A percentile compares a stretch with the other conserved stretches of the same genome.
These are phyloP conservation scores for Suillus variegatus DNA, from an alignment of 768 basidiomycete genomes.

Conservation along the genomic window DNA sequence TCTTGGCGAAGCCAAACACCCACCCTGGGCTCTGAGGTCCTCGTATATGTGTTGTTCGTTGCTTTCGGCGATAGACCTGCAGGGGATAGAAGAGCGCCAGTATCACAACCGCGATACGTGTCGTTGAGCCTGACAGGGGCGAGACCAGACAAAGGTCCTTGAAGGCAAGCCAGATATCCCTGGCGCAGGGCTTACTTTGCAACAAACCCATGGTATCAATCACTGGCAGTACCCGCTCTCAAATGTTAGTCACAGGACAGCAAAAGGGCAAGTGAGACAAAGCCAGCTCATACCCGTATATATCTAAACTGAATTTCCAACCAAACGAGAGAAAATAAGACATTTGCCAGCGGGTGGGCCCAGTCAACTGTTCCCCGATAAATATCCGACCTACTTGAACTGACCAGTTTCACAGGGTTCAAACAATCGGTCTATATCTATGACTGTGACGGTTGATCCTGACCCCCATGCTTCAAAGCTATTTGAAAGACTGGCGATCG, in stretches of 20 bases:
- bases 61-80: not conserved
- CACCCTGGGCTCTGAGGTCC: conserved; percentile 43
- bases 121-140: not conserved
- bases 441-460: too few species aligned
- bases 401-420: too few species aligned
- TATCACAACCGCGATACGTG: not conserved
- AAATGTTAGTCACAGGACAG: not conserved
- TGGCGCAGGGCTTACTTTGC: not conserved
- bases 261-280: not conserved
- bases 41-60: conserved; percentile 31
- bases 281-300: too few species aligned
- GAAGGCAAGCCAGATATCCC: not conserved
- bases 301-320: not conserved
- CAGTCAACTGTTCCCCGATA: too few species aligned
- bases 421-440: too few species aligned
- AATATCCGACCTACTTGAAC: too few species aligned
- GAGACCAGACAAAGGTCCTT: not conserved
- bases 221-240: not conserved
- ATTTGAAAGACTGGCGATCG: not conserved
- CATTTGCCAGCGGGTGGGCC: too few species aligned
- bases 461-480: not conserved
- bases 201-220: not conserved
- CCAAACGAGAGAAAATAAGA: not conserved
- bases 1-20: conserved; percentile 39
- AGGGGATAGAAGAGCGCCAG: not conserved